A percentile compares a stretch with the other conserved stretches of the same genome.
phyloP scores from a whole-genome alignment of 140 eudicot genomes.

The Bidens hawaiensis region DNA sequence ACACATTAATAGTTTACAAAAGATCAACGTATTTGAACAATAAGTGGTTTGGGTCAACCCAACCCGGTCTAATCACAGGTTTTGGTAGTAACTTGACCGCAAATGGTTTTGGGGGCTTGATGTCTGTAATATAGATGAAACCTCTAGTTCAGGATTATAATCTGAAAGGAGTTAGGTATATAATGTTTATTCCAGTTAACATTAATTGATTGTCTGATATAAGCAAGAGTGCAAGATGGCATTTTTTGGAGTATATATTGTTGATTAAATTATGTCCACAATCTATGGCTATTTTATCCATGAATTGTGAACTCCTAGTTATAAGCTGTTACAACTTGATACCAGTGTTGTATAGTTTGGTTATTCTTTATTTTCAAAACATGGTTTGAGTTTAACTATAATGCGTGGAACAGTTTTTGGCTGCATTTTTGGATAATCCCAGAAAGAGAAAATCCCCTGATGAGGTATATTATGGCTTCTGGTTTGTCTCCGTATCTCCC shows the following conservation, averaged over 20 bases:
- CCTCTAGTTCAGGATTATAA: not conserved
- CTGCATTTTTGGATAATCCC: conserved; percentile 59
- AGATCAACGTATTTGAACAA: not conserved
- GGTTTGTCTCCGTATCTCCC: not conserved
- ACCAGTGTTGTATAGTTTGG: not conserved
- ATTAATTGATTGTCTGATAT: not conserved
- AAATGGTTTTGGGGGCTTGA: not conserved
- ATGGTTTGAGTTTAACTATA: conserved; percentile 12
- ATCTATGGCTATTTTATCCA: not conserved
- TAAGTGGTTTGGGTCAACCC: not conserved
- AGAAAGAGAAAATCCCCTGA: conserved; percentile 40
- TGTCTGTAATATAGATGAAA: not conserved
- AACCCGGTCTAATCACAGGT: not conserved
- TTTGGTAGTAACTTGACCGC: not conserved
- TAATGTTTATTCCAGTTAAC: not conserved
- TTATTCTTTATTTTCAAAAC: not conserved
- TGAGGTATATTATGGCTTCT: conserved; percentile 42
- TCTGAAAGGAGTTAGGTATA: not conserved
- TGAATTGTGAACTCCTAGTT: conserved; percentile 1
- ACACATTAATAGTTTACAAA: not conserved
- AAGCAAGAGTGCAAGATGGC: not conserved
- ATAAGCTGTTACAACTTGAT: not conserved
- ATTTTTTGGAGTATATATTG: not conserved
- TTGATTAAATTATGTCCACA: not conserved
- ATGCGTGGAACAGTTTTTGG: conserved; percentile 46